These are phyloP conservation scores for Carex myosuroides DNA, from an alignment of 176 grass and related monocot genomes.

Conservation along the genomic window DNA sequence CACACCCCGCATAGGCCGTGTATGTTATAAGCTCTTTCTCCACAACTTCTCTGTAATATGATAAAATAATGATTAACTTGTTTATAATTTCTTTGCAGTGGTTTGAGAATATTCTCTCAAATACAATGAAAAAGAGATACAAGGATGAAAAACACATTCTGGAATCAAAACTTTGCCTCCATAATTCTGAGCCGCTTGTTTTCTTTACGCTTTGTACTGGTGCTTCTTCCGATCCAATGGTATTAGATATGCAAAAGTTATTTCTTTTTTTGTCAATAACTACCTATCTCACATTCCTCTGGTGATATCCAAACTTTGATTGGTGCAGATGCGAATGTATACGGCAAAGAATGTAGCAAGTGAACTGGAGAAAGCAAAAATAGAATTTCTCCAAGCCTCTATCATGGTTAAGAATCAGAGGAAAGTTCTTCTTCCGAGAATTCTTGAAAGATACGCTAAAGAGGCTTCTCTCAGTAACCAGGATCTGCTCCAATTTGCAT, in stretches of 20 bases:
- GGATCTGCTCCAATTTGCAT: slow-evolving; percentile 49
- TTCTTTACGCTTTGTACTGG: slow-evolving; percentile 81
- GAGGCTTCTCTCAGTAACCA: slow-evolving; percentile 45
- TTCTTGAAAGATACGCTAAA: slow-evolving; percentile 71
- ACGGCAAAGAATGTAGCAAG: slow-evolving; percentile 70
- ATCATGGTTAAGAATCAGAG: slow-evolving; percentile 61
- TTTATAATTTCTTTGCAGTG: slow-evolving; percentile 43
- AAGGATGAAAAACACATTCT: slow-evolving; percentile 68
- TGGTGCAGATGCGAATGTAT: slow-evolving; percentile 71
- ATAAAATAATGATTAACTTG: background rate
- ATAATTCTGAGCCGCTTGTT: slow-evolving; percentile 54
- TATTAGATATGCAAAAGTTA: slow-evolving; percentile 16
- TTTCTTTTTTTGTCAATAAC: background rate
- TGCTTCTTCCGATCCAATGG: slow-evolving; percentile 85
- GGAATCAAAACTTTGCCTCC: slow-evolving; percentile 57
- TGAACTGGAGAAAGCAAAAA: slow-evolving; percentile 82
- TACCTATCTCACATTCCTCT: background rate
- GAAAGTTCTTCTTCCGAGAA: slow-evolving; percentile 71
- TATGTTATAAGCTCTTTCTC: slow-evolving; percentile 22
- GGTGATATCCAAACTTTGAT: background rate
- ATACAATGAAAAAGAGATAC: slow-evolving; percentile 67
- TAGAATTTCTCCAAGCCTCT: slow-evolving; percentile 68
- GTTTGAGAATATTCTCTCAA: slow-evolving; percentile 78
- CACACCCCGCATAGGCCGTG: slow-evolving; percentile 63
- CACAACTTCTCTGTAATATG: background rate